Conservation (phyloP, 805 yeast species). For the Barnettozyma pratensis region DNA sequence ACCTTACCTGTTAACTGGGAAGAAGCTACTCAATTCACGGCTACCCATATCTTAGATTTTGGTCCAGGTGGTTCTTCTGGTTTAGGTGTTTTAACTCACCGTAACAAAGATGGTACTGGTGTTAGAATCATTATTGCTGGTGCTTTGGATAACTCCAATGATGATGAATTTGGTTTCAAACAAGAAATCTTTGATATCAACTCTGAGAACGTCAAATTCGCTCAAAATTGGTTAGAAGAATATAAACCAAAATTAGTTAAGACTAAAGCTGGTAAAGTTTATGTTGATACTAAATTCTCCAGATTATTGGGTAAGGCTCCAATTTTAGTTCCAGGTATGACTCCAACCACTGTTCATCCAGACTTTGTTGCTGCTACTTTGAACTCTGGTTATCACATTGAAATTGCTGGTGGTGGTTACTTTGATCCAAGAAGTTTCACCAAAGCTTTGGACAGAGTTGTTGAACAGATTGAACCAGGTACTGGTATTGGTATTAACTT, state of each 20-base stretch:
- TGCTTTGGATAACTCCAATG: slow-evolving; percentile 64
- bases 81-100: slow-evolving; percentile 90
- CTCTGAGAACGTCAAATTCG: slow-evolving; percentile 57
- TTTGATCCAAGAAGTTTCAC: slow-evolving; percentile 70
- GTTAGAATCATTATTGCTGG: slow-evolving; percentile 92
- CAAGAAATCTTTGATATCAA: slow-evolving; percentile 85
- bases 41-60: slow-evolving; percentile 90
- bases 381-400: slow-evolving; percentile 96
- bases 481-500: slow-evolving; percentile 87
- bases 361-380: slow-evolving; percentile 91
- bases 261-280: slow-evolving; percentile 67
- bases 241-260: slow-evolving; percentile 81
- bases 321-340: slow-evolving; percentile 98
- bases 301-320: slow-evolving; percentile 93
- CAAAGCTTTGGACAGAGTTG: slow-evolving; percentile 69
- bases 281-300: slow-evolving; percentile 91
- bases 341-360: slow-evolving; percentile 95
- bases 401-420: slow-evolving; percentile 99
- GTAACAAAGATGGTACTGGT: slow-evolving; percentile 99
- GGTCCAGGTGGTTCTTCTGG: slow-evolving; percentile 99
- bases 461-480: slow-evolving; percentile 70
- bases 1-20: slow-evolving; percentile 95
- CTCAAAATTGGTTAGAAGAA: slow-evolving; percentile 87
- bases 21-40: slow-evolving; percentile 68
- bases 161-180: slow-evolving; percentile 91